phyloP scores from a whole-genome alignment of 495 filamentous ascomycete species.

The Penicillium bovifimosum region DNA sequence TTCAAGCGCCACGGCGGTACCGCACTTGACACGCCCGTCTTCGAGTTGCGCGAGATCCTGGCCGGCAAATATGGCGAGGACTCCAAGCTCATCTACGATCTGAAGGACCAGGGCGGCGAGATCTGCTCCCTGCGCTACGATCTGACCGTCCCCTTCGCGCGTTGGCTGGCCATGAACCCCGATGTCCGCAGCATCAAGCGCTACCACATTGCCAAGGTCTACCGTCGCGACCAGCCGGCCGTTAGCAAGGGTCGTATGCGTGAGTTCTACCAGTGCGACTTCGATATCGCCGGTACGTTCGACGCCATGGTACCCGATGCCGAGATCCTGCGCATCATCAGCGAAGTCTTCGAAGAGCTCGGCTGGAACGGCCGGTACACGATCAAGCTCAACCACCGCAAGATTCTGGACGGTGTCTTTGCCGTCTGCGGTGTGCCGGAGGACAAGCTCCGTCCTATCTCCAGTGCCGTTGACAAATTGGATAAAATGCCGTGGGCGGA shows the following conservation, averaged over 20 bases:
- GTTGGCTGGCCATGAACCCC: constrained; percentile 82
- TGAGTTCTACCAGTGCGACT: constrained; percentile 98
- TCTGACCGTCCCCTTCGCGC: constrained; percentile 83
- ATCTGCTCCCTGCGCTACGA: constrained; percentile 84
- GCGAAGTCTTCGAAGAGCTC: constrained; percentile 77
- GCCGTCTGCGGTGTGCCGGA: constrained; percentile 81
- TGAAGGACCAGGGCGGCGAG: constrained; percentile 81
- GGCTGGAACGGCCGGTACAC: constrained; percentile 67
- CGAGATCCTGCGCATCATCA: constrained; percentile 80
- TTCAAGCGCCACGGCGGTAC: constrained; percentile 88
- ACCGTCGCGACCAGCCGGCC: constrained; percentile 73
- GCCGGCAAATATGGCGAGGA: constrained; percentile 91
- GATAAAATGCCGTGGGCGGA: constrained; percentile 91
- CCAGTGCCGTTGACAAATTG: constrained; percentile 89
- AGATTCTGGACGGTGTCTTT: constrained; percentile 91
- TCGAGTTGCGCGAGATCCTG: constrained; percentile 73
- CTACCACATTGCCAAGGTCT: constrained; percentile 87
- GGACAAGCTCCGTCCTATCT: constrained; percentile 81
- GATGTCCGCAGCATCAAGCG: constrained; percentile 71
- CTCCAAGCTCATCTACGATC: constrained; percentile 84
- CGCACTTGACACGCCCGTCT: constrained; percentile 80
- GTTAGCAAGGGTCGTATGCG: constrained; percentile 88
- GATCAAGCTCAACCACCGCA: constrained; percentile 94
- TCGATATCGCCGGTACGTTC: constrained; percentile 87
- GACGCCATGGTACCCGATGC: constrained; percentile 95